phyloP scores from a whole-genome alignment of 2,329 filamentous ascomycete species.

The Verticillium albo-atrum region DNA sequence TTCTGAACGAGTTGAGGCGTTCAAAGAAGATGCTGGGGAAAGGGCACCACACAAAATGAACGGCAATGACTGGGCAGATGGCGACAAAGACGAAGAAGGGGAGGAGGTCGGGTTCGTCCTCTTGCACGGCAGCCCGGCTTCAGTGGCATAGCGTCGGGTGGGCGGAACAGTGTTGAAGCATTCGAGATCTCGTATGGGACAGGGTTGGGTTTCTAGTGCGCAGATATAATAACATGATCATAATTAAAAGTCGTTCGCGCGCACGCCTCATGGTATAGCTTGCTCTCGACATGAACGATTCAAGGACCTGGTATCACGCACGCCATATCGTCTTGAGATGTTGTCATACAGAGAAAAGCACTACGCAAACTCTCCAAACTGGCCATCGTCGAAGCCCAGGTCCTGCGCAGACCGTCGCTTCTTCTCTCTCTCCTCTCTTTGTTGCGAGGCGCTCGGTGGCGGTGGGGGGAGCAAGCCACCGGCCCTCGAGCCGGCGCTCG shows the following conservation, averaged over 20 bases:
- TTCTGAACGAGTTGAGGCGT: not conserved
- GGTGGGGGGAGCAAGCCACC: constrained; percentile 54
- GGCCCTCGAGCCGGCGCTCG: constrained; percentile 16
- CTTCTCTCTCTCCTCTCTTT: constrained; percentile 47
- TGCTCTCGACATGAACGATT: not conserved
- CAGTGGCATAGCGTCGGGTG: not conserved
- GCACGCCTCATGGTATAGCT: not conserved
- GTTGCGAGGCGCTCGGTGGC: constrained; percentile 59
- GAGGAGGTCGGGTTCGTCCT: not conserved
- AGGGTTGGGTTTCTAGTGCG: not conserved
- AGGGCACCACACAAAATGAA: not conserved
- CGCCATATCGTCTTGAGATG: not conserved
- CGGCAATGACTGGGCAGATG: not conserved
- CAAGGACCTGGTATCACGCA: not conserved
- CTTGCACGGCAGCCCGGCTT: not conserved
- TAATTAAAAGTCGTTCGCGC: not conserved
- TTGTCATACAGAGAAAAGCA: not conserved
- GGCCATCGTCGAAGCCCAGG: constrained; percentile 79
- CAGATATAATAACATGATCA: not conserved
- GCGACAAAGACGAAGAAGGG: not conserved
- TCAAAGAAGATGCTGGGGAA: constrained; percentile 1
- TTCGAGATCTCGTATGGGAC: not conserved
- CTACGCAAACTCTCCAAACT: constrained; percentile 77
- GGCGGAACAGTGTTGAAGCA: not conserved
- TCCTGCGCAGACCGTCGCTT: constrained; percentile 55